These are phyloP conservation scores for Neohortaea acidophila DNA, from an alignment of 495 filamentous ascomycete species.

Conservation along the genomic window DNA sequence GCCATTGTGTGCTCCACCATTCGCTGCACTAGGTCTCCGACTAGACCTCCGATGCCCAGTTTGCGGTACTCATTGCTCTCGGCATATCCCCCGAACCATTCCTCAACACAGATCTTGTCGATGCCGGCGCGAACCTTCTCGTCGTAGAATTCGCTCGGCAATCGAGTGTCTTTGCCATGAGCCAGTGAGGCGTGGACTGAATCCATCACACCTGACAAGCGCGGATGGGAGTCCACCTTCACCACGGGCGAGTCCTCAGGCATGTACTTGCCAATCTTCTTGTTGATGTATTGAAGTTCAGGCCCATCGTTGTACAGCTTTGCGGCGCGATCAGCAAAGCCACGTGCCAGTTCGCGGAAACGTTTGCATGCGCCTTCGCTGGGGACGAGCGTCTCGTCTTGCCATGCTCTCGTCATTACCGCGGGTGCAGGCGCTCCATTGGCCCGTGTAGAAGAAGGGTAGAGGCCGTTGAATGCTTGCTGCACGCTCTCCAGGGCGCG, in stretches of 20 bases:
- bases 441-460: slow-evolving; percentile 54
- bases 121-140: slow-evolving; percentile 50
- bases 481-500: slow-evolving; percentile 80
- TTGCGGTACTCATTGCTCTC: slow-evolving; percentile 73
- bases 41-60: slow-evolving; percentile 68
- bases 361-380: slow-evolving; percentile 77
- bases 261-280: slow-evolving; percentile 68
- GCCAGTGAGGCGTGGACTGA: slow-evolving; percentile 78
- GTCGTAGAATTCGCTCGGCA: slow-evolving; percentile 84
- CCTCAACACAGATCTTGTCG: slow-evolving; percentile 68
- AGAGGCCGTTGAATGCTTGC: slow-evolving; percentile 78
- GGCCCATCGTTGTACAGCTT: slow-evolving; percentile 65
- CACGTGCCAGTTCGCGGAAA: slow-evolving; percentile 61
- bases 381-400: slow-evolving; percentile 83
- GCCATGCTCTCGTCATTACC: slow-evolving; percentile 53
- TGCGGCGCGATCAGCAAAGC: slow-evolving; percentile 70
- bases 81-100: slow-evolving; percentile 82
- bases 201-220: slow-evolving; percentile 83
- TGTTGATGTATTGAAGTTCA: slow-evolving; percentile 76
- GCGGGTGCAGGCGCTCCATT: slow-evolving; percentile 52
- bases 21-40: slow-evolving; percentile 70
- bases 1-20: slow-evolving; percentile 41
- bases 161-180: slow-evolving; percentile 60
- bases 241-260: slow-evolving; percentile 49
- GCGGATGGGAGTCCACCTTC: slow-evolving; percentile 68